Conservation (phyloP, 2,329 filamentous ascomycete species). For the Hymenoscyphus albidus region DNA sequence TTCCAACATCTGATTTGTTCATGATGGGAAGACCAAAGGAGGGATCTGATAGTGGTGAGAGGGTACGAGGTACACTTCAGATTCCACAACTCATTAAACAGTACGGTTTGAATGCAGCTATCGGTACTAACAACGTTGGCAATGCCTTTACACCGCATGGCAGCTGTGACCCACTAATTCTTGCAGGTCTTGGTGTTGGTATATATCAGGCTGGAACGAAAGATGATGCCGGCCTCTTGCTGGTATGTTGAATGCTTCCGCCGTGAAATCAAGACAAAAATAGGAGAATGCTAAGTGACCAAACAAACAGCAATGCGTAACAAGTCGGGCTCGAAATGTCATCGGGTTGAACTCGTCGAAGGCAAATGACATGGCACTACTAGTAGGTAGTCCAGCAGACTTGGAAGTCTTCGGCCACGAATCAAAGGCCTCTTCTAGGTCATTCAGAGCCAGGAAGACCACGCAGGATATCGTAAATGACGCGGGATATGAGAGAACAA, state of each 20-base stretch:
- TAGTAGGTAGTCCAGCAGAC: slow-evolving; percentile 28
- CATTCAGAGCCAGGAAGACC: slow-evolving; percentile 29
- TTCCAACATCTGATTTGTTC: slow-evolving; percentile 68
- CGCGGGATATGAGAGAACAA: slow-evolving; percentile 27
- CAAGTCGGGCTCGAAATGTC: slow-evolving; percentile 30
- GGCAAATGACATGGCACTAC: slow-evolving; percentile 19
- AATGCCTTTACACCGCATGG: slow-evolving; percentile 73
- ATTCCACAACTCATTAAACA: slow-evolving; percentile 57
- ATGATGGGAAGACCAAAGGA: slow-evolving; percentile 56
- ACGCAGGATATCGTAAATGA: slow-evolving; percentile 32
- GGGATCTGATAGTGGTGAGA: slow-evolving; percentile 30
- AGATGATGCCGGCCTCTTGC: slow-evolving; percentile 55
- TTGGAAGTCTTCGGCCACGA: slow-evolving; percentile 31
- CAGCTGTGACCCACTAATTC: slow-evolving; percentile 58
- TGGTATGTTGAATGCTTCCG: slow-evolving; percentile 39
- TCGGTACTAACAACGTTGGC: slow-evolving; percentile 69
- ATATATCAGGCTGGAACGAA: slow-evolving; percentile 65
- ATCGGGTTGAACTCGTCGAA: slow-evolving; percentile 25
- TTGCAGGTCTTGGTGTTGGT: slow-evolving; percentile 61
- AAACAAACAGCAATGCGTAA: slow-evolving; percentile 32
- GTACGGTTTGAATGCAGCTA: slow-evolving; percentile 54
- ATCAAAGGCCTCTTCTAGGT: slow-evolving; percentile 9
- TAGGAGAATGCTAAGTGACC: slow-evolving; percentile 12
- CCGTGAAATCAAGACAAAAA: background rate
- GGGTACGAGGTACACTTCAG: slow-evolving; percentile 57